Percentiles rank a stretch among this genome's conserved stretches.
phyloP scores from a whole-genome alignment of 495 filamentous ascomycete species.

The Annulohypoxylon moriforme region DNA sequence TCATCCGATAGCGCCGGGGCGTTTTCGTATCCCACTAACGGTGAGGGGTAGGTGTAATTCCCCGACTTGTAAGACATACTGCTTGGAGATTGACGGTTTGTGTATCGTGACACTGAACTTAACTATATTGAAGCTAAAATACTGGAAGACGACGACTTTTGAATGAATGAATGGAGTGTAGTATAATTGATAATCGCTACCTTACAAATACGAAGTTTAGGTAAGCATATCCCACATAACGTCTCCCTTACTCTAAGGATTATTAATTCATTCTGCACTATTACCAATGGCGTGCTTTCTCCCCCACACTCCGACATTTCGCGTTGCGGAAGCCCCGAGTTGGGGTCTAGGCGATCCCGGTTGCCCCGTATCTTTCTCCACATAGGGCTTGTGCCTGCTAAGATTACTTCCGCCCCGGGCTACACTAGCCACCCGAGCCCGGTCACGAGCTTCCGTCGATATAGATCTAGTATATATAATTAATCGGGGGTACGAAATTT shows the following conservation, averaged over 20 bases:
- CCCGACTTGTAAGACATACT: conserved; percentile 30
- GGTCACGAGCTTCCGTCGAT: background rate
- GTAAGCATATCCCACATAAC: background rate
- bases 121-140: background rate
- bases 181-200: background rate
- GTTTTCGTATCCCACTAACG: conserved; percentile 73
- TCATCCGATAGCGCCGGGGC: conserved; percentile 71
- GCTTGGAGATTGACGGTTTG: background rate
- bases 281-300: conserved; percentile 13
- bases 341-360: background rate
- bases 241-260: background rate
- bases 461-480: background rate
- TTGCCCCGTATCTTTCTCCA: background rate
- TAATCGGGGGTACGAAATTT: background rate
- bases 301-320: conserved; percentile 13
- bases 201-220: background rate
- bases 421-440: background rate
- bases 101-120: background rate
- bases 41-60: conserved; percentile 69
- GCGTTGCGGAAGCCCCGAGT: conserved; percentile 4
- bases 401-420: background rate
- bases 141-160: background rate
- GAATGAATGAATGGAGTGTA: background rate
- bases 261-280: background rate
- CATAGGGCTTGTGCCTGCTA: background rate